Percentiles rank a stretch among this genome's conserved stretches.
These are phyloP conservation scores for Podila horticola DNA, from an alignment of 192 early-diverging fungal species.

Conservation along the genomic window DNA sequence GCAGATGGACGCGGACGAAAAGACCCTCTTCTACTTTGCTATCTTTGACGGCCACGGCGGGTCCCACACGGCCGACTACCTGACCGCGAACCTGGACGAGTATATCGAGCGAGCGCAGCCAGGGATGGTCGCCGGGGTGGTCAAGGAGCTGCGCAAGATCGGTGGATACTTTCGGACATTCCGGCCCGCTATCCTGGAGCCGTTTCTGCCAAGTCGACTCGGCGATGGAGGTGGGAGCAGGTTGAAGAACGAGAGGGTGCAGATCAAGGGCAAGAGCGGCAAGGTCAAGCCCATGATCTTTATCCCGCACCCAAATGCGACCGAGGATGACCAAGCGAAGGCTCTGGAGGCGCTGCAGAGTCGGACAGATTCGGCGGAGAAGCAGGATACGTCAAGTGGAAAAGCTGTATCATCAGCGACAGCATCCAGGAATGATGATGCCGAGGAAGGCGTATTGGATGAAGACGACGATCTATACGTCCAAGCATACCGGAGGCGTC, in stretches of 20 bases:
- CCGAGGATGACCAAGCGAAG: conserved; percentile 34
- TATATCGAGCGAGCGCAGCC: conserved; percentile 55
- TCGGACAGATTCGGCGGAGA: conserved; percentile 4
- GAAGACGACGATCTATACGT: conserved; percentile 39
- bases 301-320: conserved; percentile 45
- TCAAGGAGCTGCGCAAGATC: conserved; percentile 51
- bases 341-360: conserved; percentile 23
- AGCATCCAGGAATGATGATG: background rate
- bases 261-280: conserved; percentile 36
- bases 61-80: conserved; percentile 54
- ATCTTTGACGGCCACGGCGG: conserved; percentile 70
- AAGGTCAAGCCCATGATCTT: conserved; percentile 47
- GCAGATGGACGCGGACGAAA: conserved; percentile 42
- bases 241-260: conserved; percentile 9
- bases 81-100: conserved; percentile 61
- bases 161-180: conserved; percentile 62
- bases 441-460: conserved; percentile 12
- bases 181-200: conserved; percentile 39
- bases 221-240: conserved; percentile 5
- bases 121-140: conserved; percentile 46
- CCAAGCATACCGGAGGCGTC: conserved; percentile 3
- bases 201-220: conserved; percentile 34
- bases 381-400: background rate
- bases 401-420: background rate
- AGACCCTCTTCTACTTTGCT: conserved; percentile 59